Base-by-base conservation (phyloP, 2,329 filamentous ascomycete species). In the Thielaviopsis populi region DNA sequence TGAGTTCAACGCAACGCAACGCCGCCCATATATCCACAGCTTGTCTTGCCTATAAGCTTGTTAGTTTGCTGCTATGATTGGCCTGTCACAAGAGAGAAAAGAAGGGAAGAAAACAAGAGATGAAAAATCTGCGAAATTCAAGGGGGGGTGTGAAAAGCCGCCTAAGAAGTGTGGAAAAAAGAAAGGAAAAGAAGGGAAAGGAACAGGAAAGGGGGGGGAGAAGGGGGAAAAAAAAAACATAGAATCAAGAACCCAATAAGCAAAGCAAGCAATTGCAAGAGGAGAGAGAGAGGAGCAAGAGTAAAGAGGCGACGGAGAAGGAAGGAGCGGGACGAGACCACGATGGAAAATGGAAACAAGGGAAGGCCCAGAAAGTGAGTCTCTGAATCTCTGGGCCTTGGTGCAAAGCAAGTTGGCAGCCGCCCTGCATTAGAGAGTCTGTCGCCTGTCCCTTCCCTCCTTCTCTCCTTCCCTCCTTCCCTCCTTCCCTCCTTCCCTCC, bases 121-220 rank as follows among this genome's bases (percentile, higher is more conserved):
- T n/a, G 11, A 62, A 56, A 56, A 56, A 46, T 61, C 41, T 48
- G 59, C 59, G 41, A 61, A 37, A 61, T 33, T 43, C 41, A 61
- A 61, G 24, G 59, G 59, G n/a, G n/a, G n/a, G n/a, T n/a, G n/a
- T n/a, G n/a, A n/a, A n/a, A n/a, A n/a, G 58, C 58, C 19, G 13
- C 27, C 37, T 4, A 24, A 43, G 37, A 19, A 17, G 17, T 37
- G 24, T 33, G 37, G 7, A 30, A 8, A 17, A 27, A 24, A 42
- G 17, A 19, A 8, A 17, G 15, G 15, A 19, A 46, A n/a, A 15
- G 7, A 15, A 43, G 13, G 13, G 13, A 43, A 43, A n/a, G 4
- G 13, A 43, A 13, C 7, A 43, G n/a, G n/a, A n/a, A n/a, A n/a
- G n/a, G n/a, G n/a, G n/a, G n/a, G n/a, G n/a, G n/a, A n/a, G n/a